phyloP scores from a whole-genome alignment of 2,329 filamentous ascomycete species.

The Paradendryphiella salina region DNA sequence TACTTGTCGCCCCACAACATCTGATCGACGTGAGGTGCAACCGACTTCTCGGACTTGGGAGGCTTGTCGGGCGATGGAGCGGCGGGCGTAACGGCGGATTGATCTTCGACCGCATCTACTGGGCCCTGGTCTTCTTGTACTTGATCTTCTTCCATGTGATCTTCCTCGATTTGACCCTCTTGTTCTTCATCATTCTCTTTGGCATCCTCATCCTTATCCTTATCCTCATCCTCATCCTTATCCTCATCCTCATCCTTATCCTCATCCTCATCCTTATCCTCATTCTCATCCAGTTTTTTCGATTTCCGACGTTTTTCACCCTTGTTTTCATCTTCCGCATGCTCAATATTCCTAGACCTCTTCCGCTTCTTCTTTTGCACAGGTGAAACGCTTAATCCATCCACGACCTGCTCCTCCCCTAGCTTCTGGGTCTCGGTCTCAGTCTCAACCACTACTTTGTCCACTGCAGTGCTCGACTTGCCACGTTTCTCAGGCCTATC shows the following conservation, averaged over 20 bases:
- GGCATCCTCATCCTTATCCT: neutral
- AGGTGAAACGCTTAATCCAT: neutral
- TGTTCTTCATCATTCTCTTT: neutral
- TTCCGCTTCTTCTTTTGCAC: neutral
- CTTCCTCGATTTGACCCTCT: neutral
- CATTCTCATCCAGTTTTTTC: neutral
- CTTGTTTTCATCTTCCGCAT: neutral
- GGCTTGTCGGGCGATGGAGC: neutral
- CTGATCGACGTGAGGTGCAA: constrained; percentile 22
- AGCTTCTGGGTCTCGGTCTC: neutral
- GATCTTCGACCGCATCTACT: neutral
- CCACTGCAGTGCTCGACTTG: neutral
- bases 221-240: neutral
- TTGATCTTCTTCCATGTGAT: neutral
- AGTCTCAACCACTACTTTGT: neutral
- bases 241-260: neutral
- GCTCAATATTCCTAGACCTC: neutral
- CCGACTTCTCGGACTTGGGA: neutral
- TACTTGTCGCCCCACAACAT: constrained; percentile 50
- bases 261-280: neutral
- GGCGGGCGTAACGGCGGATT: neutral
- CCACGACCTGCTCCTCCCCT: neutral
- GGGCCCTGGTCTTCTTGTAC: neutral
- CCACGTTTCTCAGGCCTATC: neutral
- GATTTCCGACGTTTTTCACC: neutral